Percentiles rank a stretch among this genome's conserved stretches.
Conservation (phyloP, 192 early-diverging fungal species). For the Coemansia sp. region DNA sequence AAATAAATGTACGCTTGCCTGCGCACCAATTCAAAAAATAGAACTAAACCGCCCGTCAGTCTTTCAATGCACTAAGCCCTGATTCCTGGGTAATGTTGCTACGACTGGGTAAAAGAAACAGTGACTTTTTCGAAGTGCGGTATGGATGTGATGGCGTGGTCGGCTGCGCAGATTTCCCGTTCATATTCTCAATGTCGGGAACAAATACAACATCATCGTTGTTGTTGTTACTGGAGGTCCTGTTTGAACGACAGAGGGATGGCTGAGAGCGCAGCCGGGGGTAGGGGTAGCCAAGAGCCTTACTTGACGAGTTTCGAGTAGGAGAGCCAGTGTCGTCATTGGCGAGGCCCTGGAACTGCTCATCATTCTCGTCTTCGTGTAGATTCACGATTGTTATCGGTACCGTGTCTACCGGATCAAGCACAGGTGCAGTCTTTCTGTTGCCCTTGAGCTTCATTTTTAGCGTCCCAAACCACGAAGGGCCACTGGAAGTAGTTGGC, state of each 20-base stretch:
- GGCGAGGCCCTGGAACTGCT: neutral
- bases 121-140: conserved; percentile 2
- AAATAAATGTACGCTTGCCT: neutral
- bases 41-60: no score
- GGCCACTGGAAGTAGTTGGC: no score
- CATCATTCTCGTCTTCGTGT: neutral
- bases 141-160: conserved; percentile 2
- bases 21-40: no score
- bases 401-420: neutral
- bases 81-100: conserved; percentile 8
- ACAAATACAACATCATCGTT: conserved; percentile 16
- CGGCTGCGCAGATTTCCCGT: neutral
- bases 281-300: no score
- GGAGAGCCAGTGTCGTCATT: neutral
- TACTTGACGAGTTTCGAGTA: no score
- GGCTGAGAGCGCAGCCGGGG: conserved; percentile 48
- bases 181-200: conserved; percentile 16
- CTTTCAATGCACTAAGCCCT: conserved; percentile 8
- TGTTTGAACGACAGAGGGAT: conserved; percentile 13
- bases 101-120: conserved; percentile 30
- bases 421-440: neutral
- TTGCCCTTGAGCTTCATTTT: conserved; percentile 10
- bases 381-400: no score
- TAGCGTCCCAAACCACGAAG: conserved; percentile 34
- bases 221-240: neutral